Evolutionary conservation across 2,329 filamentous ascomycete species (phyloP).

Genomic region (Xylariales sp.): DNA sequence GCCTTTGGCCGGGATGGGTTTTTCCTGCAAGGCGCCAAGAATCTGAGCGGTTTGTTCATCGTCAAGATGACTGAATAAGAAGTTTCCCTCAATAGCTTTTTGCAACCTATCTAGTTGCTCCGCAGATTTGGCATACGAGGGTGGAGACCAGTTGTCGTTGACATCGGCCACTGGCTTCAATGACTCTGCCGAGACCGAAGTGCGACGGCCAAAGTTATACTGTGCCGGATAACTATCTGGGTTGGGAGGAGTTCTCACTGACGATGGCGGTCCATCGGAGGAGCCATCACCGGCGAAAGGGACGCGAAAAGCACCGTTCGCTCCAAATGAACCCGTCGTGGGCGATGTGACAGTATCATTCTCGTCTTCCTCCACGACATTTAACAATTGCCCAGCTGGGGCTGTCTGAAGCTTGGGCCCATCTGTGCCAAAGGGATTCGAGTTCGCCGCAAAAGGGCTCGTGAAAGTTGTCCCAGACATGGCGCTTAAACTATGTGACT

Average conservation of each 20-base stretch:
- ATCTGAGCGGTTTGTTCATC: slow-evolving; percentile 92
- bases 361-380: slow-evolving; percentile 85
- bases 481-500: slow-evolving; percentile 54
- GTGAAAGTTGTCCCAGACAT: slow-evolving; percentile 84
- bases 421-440: slow-evolving; percentile 78
- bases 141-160: slow-evolving; percentile 91
- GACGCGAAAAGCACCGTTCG: slow-evolving; percentile 59
- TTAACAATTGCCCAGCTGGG: slow-evolving; percentile 57
- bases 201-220: slow-evolving; percentile 93
- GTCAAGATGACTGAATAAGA: slow-evolving; percentile 92
- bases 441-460: slow-evolving; percentile 73
- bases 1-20: slow-evolving; percentile 91
- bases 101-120: slow-evolving; percentile 86
- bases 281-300: slow-evolving; percentile 64
- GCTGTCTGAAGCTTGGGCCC: slow-evolving; percentile 50
- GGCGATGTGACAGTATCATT: slow-evolving; percentile 80
- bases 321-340: slow-evolving; percentile 70
- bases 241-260: slow-evolving; percentile 62
- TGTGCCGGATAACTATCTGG: slow-evolving; percentile 84
- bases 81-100: slow-evolving; percentile 86
- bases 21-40: slow-evolving; percentile 90
- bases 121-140: slow-evolving; percentile 81
- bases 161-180: slow-evolving; percentile 87
- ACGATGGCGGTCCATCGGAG: slow-evolving; percentile 58
- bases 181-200: slow-evolving; percentile 96